A percentile compares a stretch with the other conserved stretches of the same genome.
Evolutionary conservation across 2,329 filamentous ascomycete genomes (phyloP).

Genomic region (Aspergillus persii): DNA sequence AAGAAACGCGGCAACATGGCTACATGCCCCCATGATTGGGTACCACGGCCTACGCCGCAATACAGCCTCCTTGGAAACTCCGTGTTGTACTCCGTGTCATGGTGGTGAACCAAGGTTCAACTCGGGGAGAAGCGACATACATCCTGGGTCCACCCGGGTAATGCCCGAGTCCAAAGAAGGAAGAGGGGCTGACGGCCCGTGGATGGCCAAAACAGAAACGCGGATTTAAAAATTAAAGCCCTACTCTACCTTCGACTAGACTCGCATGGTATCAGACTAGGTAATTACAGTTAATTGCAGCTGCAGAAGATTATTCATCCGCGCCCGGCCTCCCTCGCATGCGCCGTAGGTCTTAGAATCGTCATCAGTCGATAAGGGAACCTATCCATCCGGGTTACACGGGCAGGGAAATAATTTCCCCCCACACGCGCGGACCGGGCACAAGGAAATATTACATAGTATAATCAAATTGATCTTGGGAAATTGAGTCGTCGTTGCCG

Average conservation of each 20-base stretch:
- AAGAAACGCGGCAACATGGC: not conserved
- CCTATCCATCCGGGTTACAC: slow-evolving; percentile 1
- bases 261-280: not conserved
- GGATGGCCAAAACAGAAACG: slow-evolving; percentile 15
- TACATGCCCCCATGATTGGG: not conserved
- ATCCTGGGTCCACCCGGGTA: slow-evolving; percentile 21
- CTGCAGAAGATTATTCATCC: slow-evolving; percentile 17
- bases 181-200: slow-evolving; percentile 22
- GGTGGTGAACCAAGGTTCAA: slow-evolving; percentile 2
- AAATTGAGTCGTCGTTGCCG: not conserved
- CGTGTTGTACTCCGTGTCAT: not conserved
- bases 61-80: not conserved
- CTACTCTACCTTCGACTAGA: slow-evolving; percentile 2
- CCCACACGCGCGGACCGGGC: not conserved
- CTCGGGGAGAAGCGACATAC: slow-evolving; percentile 4
- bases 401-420: not conserved
- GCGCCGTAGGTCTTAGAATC: not conserved
- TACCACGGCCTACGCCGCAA: not conserved
- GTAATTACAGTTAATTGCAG: slow-evolving; percentile 1
- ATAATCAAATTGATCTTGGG: not conserved
- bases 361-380: not conserved
- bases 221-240: not conserved
- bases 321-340: not conserved
- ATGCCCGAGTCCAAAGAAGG: slow-evolving; percentile 19
- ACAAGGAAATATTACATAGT: not conserved